Base-by-base conservation (phyloP, 306 rosid genomes). In the Cicer yamashitae region DNA sequence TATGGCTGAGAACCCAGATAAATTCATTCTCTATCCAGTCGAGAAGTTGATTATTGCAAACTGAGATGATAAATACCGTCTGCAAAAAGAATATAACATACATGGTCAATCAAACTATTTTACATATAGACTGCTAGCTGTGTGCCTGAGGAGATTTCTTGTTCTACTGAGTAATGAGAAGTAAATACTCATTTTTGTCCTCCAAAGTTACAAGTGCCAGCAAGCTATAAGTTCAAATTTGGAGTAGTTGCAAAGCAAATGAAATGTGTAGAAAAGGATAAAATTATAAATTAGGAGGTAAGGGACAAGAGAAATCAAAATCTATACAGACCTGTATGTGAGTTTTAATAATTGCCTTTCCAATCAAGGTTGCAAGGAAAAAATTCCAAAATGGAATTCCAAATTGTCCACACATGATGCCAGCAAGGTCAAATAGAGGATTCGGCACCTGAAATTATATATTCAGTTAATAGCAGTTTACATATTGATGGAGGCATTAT, bases 351-450 rank as follows among this genome's bases (percentile, higher is more conserved):
- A 96, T 47, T 75, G 99, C 99, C 84, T 96, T 96, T 81, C 99
- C 99, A 74, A 90, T 82, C 87, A 90, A 77, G 45, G 99, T 96
- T 71, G 98, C 89, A 17, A 89, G 85, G 67, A 96, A 96, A 73
- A 96, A 92, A 62, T 89, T 78, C 98, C 98, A 90, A 75, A 96
- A 96, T 6, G 99, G 88, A 81, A 90, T 77, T 41, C 98, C 96
- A 79, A 90, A 92, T 88, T 96, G 99, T 77, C 99, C 99, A 82
- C 99, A 96, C 99, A 96, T 90, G 78, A 96, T 96, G 86, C 99
- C 99, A 64, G 99, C 99, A 66, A 96, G 91, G 89, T 92, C 99
- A 82, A 96, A 96, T 63, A 96, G 86, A 82, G 99, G 99, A 88
- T 96, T 96, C 57, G 99, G 99, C 53, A 96, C 89, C 99, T 96